These are phyloP conservation scores for Mrakia hoshinonis DNA, from an alignment of 768 basidiomycete species.

Conservation along the genomic window DNA sequence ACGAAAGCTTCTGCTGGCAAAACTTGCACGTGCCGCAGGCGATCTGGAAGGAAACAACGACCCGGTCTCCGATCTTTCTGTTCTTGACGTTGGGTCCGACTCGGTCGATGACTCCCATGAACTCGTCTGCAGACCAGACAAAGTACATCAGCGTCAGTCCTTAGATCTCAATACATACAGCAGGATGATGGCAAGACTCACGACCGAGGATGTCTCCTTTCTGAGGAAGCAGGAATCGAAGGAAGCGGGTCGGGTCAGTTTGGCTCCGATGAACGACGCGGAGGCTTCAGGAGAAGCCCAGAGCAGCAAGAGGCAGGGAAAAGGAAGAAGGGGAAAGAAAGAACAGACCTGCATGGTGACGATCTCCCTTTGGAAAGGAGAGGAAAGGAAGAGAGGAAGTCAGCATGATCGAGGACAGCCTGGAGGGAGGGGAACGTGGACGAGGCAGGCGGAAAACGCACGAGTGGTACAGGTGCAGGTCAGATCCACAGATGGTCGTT, in stretches of 20 bases:
- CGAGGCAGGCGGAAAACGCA: too few relatives aligned
- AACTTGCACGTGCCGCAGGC: slow-evolving; percentile 62
- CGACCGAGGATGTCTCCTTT: slow-evolving; percentile 69
- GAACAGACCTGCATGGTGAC: slow-evolving; percentile 50
- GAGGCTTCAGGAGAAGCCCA: too few relatives aligned
- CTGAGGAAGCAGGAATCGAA: slow-evolving; percentile 38
- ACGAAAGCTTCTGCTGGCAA: slow-evolving; percentile 64
- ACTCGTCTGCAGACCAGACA: not conserved
- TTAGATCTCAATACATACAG: too few relatives aligned
- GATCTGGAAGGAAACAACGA: slow-evolving; percentile 71
- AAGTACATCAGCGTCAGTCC: slow-evolving; percentile 39
- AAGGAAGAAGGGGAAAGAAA: not conserved
- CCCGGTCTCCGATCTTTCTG: slow-evolving; percentile 52
- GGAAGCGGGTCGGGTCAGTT: not conserved
- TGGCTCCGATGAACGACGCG: not conserved
- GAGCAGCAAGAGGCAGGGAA: not conserved
- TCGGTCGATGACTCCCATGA: slow-evolving; percentile 59
- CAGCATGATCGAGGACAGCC: slow-evolving; percentile 48
- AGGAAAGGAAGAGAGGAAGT: too few relatives aligned
- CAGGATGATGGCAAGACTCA: slow-evolving; percentile 42
- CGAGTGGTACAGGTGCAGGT: slow-evolving; percentile 29
- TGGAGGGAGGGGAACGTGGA: not conserved
- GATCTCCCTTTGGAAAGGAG: too few relatives aligned
- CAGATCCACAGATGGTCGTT: slow-evolving; percentile 61
- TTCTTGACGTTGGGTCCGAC: slow-evolving; percentile 59